phyloP scores from a whole-genome alignment of 2,329 filamentous ascomycete species.

The Zasmidium angulare region DNA sequence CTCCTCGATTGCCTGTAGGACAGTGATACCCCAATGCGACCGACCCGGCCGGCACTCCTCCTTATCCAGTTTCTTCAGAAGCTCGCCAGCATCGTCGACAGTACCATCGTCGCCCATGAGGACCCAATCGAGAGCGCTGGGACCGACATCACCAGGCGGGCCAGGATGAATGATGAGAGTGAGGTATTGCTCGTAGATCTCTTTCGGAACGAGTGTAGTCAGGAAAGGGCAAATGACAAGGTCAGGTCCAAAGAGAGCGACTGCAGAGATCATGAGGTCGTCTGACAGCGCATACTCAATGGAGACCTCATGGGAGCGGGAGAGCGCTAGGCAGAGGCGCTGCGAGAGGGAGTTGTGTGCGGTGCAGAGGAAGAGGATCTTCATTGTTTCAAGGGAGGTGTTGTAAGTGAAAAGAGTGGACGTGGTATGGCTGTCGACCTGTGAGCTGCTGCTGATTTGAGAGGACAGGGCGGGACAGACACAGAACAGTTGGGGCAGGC shows the following conservation, averaged over 20 bases:
- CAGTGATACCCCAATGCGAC: conserved; percentile 44
- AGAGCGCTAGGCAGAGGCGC: conserved; percentile 39
- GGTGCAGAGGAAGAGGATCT: conserved; percentile 47
- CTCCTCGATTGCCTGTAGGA: conserved; percentile 42
- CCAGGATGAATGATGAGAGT: conserved; percentile 46
- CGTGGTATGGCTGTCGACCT: not conserved
- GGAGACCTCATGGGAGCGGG: conserved; percentile 39
- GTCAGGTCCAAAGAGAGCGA: conserved; percentile 38
- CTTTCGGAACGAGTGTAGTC: conserved; percentile 39
- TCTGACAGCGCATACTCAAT: conserved; percentile 41
- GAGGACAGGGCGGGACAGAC: not conserved
- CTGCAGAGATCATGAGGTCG: conserved; percentile 41
- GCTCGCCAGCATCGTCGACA: conserved; percentile 30
- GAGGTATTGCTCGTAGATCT: conserved; percentile 39
- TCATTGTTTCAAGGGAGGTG: conserved; percentile 28
- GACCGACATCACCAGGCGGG: conserved; percentile 44
- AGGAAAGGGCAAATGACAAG: conserved; percentile 47
- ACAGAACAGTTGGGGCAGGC: no score
- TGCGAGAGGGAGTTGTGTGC: conserved; percentile 49
- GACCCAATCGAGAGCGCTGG: conserved; percentile 45
- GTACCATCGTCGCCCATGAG: conserved; percentile 45
- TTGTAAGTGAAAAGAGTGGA: not conserved
- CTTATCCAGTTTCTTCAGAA: conserved; percentile 32
- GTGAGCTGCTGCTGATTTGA: not conserved
- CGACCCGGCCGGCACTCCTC: conserved; percentile 34